Evolutionary conservation across 148 eudicot species (phyloP), one percentile per base, ranked within the genome.

Genomic region (Silene uniflora): DNA sequence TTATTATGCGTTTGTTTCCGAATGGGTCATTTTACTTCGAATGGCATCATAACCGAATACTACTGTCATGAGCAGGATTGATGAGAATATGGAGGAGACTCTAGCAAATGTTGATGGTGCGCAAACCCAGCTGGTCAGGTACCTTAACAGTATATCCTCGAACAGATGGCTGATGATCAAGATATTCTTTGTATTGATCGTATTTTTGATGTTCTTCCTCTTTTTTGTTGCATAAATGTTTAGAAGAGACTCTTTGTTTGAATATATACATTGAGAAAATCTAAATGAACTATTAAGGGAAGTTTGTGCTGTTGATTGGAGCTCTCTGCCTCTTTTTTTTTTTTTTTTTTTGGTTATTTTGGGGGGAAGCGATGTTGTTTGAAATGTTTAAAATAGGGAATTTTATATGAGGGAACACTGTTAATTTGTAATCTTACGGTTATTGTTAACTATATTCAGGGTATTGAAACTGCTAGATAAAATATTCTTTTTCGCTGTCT

Each of bases 121-220:
- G 23, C 96, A 91, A 72, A 88, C 79, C 72, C 89, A 87, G 73
- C 78, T 89, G 80, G 85, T 84, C 72, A 87, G 91, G 86, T 91
- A 91, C 78, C 87, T 90, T 12, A 92, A 86, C 83, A 85, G 97
- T 80, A 90, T 92, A 83, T 92, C 97, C 55, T 92, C 97, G 23
- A 92, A 92, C 84, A 79, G 97, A 73, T 92, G 97, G 97, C 89
- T 92, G 87, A 92, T 92, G 97, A 90, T 92, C 86, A 92, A 92
- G 83, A 90, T 92, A 84, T 92, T 90, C 79, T 84, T 86, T 85
- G 94, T 92, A 71, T 84, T 92, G 82, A 83, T 92, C 80, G 87
- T 87, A 54, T 92, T 90, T 77, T 89, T 92, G 71, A 88, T 90
- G 91, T 86, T 92, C 81, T 92, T 92, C 88, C 84, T 92, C 77